Evolutionary conservation across 352 stramenopile species (phyloP), one percentile per base, ranked within the genome.

Genomic region (Discostella stelligera): DNA sequence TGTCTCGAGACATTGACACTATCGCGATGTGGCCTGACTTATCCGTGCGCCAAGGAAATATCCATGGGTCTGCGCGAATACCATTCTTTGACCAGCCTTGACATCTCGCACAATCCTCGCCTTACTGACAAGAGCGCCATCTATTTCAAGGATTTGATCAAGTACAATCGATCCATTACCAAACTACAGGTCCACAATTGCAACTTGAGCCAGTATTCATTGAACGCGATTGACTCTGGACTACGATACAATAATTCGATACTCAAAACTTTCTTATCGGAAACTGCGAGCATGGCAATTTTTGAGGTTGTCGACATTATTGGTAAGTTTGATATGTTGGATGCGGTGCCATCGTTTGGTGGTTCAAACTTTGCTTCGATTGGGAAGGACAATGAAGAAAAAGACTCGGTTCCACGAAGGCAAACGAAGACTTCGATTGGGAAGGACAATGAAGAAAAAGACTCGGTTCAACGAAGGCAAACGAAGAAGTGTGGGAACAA

Each of bases 111-210:
- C 9, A 67, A 67, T 18, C 54, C 25, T 48, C 6, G 55, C 2
- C 32, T 67, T 0, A 25, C 11, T 44, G 60, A 67, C 32, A 56
- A 37, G 46, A 48, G 60, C 23, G 60, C 41, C 4, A 25, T 44
- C n/a, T 23, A 49, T n/a, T 27, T 67, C 32, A n/a, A 58, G 21
- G 60, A 67, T 56, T 48, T 67, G 21, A 25, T 67, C 30, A 67
- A 58, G 16, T 53, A 8, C 10, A 67, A 67, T 39, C 41, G n/a
- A 7, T 48, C 27, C 3, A 67, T 67, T 21, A 49, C 20, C 5
- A 49, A 67, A 9, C 27, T 67, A 9, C 21, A 58, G 2, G 41
- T 56, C 13, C 20, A 37, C 23, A 44, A 39, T 30, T 67, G 60
- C 25, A 41, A 25, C 41, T 58, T 67, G 10, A 58, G 13, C 27